These are phyloP conservation scores for Pythium scleroteichum DNA, from an alignment of 352 stramenopile species.

Conservation along the genomic window DNA sequence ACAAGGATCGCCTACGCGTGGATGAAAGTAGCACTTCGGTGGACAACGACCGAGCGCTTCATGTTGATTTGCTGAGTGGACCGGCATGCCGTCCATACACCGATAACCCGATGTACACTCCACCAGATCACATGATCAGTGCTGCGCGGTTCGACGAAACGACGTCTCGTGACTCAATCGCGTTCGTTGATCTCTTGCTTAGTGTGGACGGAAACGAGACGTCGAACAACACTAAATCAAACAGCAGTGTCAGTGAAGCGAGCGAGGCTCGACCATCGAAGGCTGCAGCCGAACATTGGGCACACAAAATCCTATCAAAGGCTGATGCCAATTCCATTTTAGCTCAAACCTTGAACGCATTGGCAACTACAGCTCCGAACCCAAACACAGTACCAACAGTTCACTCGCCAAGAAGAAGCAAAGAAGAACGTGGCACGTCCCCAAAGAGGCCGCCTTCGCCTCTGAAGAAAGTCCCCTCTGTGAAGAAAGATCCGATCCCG, in stretches of 20 bases:
- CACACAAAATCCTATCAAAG: constrained; percentile 55
- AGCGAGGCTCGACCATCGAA: constrained; percentile 12
- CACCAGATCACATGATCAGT: constrained; percentile 37
- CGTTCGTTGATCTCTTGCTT: constrained; percentile 66
- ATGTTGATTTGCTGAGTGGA: constrained; percentile 70
- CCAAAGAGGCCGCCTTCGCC: constrained; percentile 15
- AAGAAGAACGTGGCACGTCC: constrained; percentile 21
- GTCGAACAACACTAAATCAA: constrained; percentile 9
- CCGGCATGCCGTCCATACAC: constrained; percentile 69
- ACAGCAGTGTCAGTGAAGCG: constrained; percentile 7
- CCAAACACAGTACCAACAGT: neutral
- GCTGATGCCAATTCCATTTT: constrained; percentile 54
- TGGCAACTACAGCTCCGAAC: constrained; percentile 32
- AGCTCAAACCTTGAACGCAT: constrained; percentile 58
- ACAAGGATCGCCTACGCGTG: constrained; percentile 46
- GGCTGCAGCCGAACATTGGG: constrained; percentile 54
- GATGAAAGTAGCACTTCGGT: constrained; percentile 14
- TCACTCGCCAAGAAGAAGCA: constrained; percentile 5
- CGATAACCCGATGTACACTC: constrained; percentile 72
- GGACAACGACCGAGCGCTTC: constrained; percentile 41
- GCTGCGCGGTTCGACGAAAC: constrained; percentile 8
- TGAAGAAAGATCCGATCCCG: constrained; percentile 1
- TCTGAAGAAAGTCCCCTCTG: constrained; percentile 1
- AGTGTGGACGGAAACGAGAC: constrained; percentile 32
- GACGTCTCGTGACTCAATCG: constrained; percentile 53